Evolutionary conservation across 306 rosid species (phyloP).

Genomic region (Fagus crenata): DNA sequence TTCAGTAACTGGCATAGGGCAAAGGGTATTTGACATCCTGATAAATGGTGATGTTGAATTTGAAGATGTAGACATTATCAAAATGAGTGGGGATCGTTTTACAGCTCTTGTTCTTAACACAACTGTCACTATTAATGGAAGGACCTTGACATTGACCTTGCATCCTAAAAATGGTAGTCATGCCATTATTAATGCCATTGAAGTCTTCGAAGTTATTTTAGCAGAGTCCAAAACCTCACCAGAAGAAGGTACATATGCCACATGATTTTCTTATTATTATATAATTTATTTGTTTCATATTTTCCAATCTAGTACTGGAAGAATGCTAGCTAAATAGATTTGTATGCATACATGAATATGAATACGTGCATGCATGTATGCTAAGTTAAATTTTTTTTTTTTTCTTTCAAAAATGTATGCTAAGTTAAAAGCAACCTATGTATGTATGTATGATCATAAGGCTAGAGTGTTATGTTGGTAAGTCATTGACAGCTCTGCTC

Average conservation of each 20-base stretch:
- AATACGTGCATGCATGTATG: background rate
- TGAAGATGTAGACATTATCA: constrained; percentile 64
- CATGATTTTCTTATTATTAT: background rate
- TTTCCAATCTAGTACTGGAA: background rate
- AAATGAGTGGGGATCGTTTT: constrained; percentile 66
- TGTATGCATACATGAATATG: background rate
- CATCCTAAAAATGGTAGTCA: constrained; percentile 53
- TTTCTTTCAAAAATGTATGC: background rate
- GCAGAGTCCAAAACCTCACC: constrained; percentile 65
- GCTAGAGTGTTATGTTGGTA: background rate
- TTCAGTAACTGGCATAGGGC: constrained; percentile 53
- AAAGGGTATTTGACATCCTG: constrained; percentile 73
- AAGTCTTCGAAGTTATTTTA: constrained; percentile 73
- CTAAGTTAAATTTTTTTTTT: too few species aligned
- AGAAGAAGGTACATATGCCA: constrained; percentile 69
- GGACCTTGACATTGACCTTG: constrained; percentile 68
- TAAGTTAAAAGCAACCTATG: background rate
- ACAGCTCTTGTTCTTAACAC: constrained; percentile 82
- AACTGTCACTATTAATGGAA: constrained; percentile 71
- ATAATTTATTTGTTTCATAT: background rate
- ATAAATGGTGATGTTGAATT: constrained; percentile 63
- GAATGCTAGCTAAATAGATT: background rate
- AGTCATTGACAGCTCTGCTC: background rate
- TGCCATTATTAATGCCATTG: constrained; percentile 82
- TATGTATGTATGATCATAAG: background rate